phyloP scores from a whole-genome alignment of 2,329 filamentous ascomycete species.

The Hymenoscyphus albidus region DNA sequence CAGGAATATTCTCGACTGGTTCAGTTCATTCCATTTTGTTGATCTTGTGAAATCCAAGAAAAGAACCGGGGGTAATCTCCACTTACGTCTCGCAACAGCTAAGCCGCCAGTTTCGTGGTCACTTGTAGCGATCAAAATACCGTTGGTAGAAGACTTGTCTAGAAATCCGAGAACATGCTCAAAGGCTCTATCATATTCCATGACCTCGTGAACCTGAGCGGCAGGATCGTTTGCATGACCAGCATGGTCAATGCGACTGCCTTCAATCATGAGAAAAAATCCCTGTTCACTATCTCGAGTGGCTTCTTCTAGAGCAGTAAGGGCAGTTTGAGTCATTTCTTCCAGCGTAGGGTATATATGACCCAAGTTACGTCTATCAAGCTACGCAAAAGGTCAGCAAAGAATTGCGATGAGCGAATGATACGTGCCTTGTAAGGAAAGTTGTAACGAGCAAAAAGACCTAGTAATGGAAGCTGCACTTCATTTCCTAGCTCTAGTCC shows the following conservation, averaged over 20 bases:
- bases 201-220: conserved; percentile 82
- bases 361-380: conserved; percentile 77
- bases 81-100: conserved; percentile 70
- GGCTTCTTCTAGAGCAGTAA: conserved; percentile 74
- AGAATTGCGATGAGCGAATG: background rate
- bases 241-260: conserved; percentile 92
- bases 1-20: too few species aligned
- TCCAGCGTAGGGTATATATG: conserved; percentile 82
- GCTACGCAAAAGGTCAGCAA: conserved; percentile 9
- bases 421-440: conserved; percentile 73
- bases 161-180: conserved; percentile 81
- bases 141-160: conserved; percentile 65
- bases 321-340: conserved; percentile 83
- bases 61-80: background rate
- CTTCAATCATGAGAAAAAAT: conserved; percentile 99
- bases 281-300: conserved; percentile 82
- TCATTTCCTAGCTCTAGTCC: conserved; percentile 61
- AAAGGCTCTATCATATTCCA: conserved; percentile 92
- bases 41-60: too few species aligned
- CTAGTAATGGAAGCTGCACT: conserved; percentile 75
- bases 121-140: conserved; percentile 82
- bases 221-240: conserved; percentile 82
- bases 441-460: conserved; percentile 76
- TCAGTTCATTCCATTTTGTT: too few species aligned
- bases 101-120: conserved; percentile 97